Evolutionary conservation across 805 yeast species (phyloP), one percentile per base, ranked within the genome.

Genomic region (Cyberlindnera mississippiensis): DNA sequence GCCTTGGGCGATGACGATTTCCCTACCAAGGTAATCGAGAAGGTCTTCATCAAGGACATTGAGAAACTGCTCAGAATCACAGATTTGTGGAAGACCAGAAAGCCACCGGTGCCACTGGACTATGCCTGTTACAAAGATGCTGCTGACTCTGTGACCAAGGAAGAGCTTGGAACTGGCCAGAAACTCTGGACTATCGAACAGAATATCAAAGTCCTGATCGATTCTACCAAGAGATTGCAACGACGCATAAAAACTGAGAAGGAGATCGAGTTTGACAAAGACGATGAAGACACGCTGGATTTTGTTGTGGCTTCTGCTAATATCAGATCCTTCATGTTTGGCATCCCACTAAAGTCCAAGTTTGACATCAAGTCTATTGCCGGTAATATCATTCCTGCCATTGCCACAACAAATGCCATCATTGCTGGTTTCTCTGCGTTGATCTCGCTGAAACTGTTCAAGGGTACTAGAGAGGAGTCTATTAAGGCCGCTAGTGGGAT

Each of bases 371-470:
- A 93, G 60, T 95, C 85, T 56, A 89, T 91, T 49, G 99, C 99
- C 0, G 99, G 99, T 6, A 93, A 91, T 62, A 93, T 93, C 54
- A 93, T 93, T 31, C 99, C 99, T 0, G 99, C 99, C 0, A 90
- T 95, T 52, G 98, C 99, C 6, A 93, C 99, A 2, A 91, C 97
- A 4, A 93, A 93, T 61, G 98, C 99, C 1, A 82, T 93, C 12
- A 82, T 93, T 52, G 89, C 96, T 0, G 99, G 99, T 0, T 75
- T 88, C 51, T 83, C 93, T 13, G 81, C 89, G 3, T 60, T 91
- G 30, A 78, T 82, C 29, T 84, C 95, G 0, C 64, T 89, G 35
- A 75, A 77, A 59, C 60, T 78, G 40, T 55, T 83, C 35, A 53
- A 51, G 42, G 46, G 48, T 66, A 50, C 46, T 1, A 53, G 56